Conservation (phyloP, 148 eudicot species). For the Chenopodium quinoa region DNA sequence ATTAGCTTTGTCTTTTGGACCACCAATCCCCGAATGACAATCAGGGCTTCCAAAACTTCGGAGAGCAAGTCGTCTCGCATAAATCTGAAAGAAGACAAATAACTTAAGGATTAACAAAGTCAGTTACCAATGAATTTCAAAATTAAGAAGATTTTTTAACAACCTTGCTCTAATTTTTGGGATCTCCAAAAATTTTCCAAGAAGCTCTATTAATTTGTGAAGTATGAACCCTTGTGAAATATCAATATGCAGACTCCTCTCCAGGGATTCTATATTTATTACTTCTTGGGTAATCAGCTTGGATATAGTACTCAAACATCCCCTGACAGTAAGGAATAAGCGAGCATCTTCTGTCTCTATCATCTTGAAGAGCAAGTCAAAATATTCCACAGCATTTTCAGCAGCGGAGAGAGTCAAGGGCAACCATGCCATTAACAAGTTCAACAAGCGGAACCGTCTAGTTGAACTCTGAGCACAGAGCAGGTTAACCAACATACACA, state of each 20-base stretch:
- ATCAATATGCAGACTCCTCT: slow-evolving; percentile 94
- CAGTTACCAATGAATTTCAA: slow-evolving; percentile 3
- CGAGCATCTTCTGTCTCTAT: slow-evolving; percentile 95
- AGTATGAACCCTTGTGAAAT: slow-evolving; percentile 99
- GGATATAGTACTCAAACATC: slow-evolving; percentile 72
- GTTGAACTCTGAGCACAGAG: slow-evolving; percentile 93
- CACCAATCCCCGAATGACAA: slow-evolving; percentile 88
- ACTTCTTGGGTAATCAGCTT: slow-evolving; percentile 92
- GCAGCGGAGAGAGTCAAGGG: slow-evolving; percentile 93
- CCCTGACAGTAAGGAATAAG: slow-evolving; percentile 91
- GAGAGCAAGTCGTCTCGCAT: slow-evolving; percentile 88
- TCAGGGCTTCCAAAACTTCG: slow-evolving; percentile 92
- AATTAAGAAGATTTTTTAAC: slow-evolving; percentile 9
- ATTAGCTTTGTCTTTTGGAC: slow-evolving; percentile 98
- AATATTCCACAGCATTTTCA: slow-evolving; percentile 96
- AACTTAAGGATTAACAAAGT: slow-evolving; percentile 15
- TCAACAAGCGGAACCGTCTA: slow-evolving; percentile 79
- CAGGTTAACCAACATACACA: slow-evolving; percentile 90
- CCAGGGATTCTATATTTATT: slow-evolving; percentile 72
- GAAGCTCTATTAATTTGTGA: slow-evolving; percentile 97
- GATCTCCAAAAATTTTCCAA: slow-evolving; percentile 94
- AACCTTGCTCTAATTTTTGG: slow-evolving; percentile 95
- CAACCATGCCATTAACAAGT: slow-evolving; percentile 83
- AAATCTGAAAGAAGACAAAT: slow-evolving; percentile 50
- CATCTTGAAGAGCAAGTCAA: slow-evolving; percentile 93